Evolutionary conservation across 2,329 filamentous ascomycete species (phyloP), one percentile per base, ranked within the genome.

Genomic region (Graphium sp.): DNA sequence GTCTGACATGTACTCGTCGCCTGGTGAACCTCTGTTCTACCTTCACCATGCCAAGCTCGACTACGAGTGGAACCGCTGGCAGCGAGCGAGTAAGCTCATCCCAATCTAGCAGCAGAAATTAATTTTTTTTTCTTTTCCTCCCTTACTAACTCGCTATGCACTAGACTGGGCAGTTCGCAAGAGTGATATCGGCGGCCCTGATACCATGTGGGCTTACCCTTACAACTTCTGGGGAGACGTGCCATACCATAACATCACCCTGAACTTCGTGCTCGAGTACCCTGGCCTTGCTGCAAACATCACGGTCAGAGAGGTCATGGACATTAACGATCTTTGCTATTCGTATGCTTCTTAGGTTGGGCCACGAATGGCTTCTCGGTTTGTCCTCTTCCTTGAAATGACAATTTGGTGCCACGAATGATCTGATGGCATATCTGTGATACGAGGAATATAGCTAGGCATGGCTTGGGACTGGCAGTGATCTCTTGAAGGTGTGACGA

Each of bases 191-290:
- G 38, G 37, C 25, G 47, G 48, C 1, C 47, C 47, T 5, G 47
- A 50, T 32, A 43, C 39, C 4, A 39, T 42, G 34, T 49, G 34
- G 24, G 47, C 43, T 4, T 49, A 46, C 23, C 45, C 46, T 2
- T 49, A 42, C 30, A 36, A 47, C 33, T 49, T 41, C 35, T 46
- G 45, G 22, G 43, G 46, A 18, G 38, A 43, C 7, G 34, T 40
- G 7, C 34, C 42, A 5, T 49, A 51, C 30, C 37, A 39, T 27
- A 50, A 51, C 32, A 35, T 51, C 32, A 51, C 47, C 4, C 35
- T 51, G 13, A 37, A 47, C 7, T 32, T 18, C 8, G 17, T 12
- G 22, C 33, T 30, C 7, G 28, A 30, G 10, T 30, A 18, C 13
- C 24, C 24, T 16, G 28, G 28, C 11, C 28, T 30, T n/a, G 3